Base-by-base conservation (phyloP, 2,329 filamentous ascomycete species). In the Exophiala mesophila region DNA sequence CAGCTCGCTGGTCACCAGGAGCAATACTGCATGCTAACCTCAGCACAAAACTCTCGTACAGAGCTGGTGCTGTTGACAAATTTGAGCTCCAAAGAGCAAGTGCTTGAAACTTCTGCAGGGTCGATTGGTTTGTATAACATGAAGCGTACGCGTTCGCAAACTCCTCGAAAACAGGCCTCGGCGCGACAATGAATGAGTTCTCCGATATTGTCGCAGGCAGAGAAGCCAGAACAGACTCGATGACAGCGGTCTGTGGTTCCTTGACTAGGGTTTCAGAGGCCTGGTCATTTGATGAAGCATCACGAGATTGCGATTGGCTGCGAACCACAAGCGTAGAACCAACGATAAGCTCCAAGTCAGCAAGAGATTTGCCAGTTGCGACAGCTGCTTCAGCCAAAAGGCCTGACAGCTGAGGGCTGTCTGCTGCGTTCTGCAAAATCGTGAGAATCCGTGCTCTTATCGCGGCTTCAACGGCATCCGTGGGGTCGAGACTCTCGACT, bases 271-370 rank as follows among this genome's bases (percentile, higher is more conserved):
- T 56, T 20, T 13, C 5, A 8, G 45, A 18, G 17, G 55, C 56
- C 47, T 71, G 70, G 13, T 64, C 66, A 71, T 78, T 78, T 12
- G 70, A 62, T 6, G 68, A 63, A 51, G 79, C 75, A 19, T 75
- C 72, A 35, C 72, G 67, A 17, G 67, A 60, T 2, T 68, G 54
- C 38, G 70, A 68, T n/a, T 73, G 67, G 13, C 77, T 63, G 26
- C 72, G 60, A 32, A 75, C 61, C 29, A 82, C 76, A 47, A 89
- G 77, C 7, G 80, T 77, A 6, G 82, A 77, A 41, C 86, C 82
- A 15, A 94, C 71, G 53, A 79, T 83, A 65, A 86, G 74, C 64
- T 92, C 85, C 13, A 92, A 66, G 35, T 80, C 76, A 47, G 87
- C 78, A 32, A 92, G 76, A 56, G 92, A 83, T 46, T 88, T 73